Evolutionary conservation across 2,329 filamentous ascomycete genomes (phyloP).

Genomic region (Laburnicola sp.): DNA sequence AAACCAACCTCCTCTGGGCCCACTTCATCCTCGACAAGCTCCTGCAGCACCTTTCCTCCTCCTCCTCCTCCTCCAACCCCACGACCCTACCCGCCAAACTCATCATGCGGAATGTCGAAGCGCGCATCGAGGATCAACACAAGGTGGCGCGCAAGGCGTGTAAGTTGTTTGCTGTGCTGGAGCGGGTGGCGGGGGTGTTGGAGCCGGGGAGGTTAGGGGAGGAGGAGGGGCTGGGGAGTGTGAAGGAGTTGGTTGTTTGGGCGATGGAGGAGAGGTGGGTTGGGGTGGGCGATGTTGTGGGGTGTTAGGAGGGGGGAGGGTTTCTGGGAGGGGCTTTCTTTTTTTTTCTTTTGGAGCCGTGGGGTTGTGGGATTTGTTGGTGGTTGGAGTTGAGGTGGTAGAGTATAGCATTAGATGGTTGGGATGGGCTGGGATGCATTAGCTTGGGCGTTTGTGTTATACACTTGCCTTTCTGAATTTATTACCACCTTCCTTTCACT

Average conservation of each 20-base stretch:
- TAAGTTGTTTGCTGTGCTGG: slow-evolving; percentile 44
- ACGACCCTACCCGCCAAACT: slow-evolving; percentile 13
- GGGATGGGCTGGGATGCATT: too few relatives aligned
- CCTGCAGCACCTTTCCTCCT: slow-evolving; percentile 39
- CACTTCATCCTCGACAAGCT: slow-evolving; percentile 63
- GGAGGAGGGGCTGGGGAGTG: slow-evolving; percentile 29
- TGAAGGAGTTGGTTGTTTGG: slow-evolving; percentile 40
- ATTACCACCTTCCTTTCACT: too few relatives aligned
- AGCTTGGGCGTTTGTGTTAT: too few relatives aligned
- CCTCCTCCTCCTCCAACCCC: slow-evolving; percentile 19
- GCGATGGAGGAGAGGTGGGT: slow-evolving; percentile 43
- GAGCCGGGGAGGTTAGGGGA: slow-evolving; percentile 42
- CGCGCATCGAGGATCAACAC: slow-evolving; percentile 14
- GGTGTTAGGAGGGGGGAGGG: slow-evolving; percentile 4
- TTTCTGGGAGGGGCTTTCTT: too few relatives aligned
- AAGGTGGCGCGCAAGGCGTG: slow-evolving; percentile 41
- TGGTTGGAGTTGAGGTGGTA: too few relatives aligned
- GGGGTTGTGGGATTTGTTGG: too few relatives aligned
- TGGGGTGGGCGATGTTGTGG: slow-evolving; percentile 37
- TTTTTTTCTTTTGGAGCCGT: too few relatives aligned
- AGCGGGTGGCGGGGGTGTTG: slow-evolving; percentile 43
- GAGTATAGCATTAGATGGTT: too few relatives aligned
- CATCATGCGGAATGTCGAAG: slow-evolving; percentile 20
- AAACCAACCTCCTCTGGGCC: slow-evolving; percentile 66
- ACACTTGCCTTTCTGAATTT: too few relatives aligned